Base-by-base conservation (phyloP, 2,329 filamentous ascomycete genomes). In the Blastomyces silverae region DNA sequence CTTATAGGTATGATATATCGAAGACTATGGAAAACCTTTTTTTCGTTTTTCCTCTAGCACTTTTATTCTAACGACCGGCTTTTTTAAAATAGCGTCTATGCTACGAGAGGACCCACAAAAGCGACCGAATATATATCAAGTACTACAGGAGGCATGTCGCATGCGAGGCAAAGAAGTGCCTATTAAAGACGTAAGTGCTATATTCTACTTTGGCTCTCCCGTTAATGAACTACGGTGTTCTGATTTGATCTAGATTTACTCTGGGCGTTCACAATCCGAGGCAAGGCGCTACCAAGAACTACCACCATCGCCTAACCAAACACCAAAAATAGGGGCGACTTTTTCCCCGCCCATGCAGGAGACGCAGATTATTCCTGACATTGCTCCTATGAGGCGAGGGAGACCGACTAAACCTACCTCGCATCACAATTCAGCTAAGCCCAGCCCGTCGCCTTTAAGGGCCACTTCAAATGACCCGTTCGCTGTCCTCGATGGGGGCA, bases 111-210 rank as follows among this genome's bases (percentile, higher is more conserved):
- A 89, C 70, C 91, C 91, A 62, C 83, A 87, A 67, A 79, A 84
- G 61, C 85, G 94, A 68, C 94, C 94, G 3, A 97, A 93, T 73
- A 96, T 99, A 67, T 99, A 96, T 74, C 89, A 97, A 76, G 91
- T 96, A 3, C 81, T 99, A 42, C 86, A 87, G 67, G 92, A 97
- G 78, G 86, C 89, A 39, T 97, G 92, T 76, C 81, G 84, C 46
- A 95, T 99, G 91, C 89, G 94, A 74, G 90, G 92, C 64, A 88
- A 88, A 66, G 87, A 92, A 69, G 84, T 92, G 11, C 92, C 92
- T 0, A 89, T 99, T 70, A 89, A 90, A 80, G 92, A 99, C 79
- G 91, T 95, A 81, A 75, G 89, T 77, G 53, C 28, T 17, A n/a
- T 61, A 22, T 57, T 44, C 25, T 53, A 52, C 34, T 60, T 60